Evolutionary conservation across 164 flowering plant species (phyloP).

Genomic region (Stephania yunnanensis): DNA sequence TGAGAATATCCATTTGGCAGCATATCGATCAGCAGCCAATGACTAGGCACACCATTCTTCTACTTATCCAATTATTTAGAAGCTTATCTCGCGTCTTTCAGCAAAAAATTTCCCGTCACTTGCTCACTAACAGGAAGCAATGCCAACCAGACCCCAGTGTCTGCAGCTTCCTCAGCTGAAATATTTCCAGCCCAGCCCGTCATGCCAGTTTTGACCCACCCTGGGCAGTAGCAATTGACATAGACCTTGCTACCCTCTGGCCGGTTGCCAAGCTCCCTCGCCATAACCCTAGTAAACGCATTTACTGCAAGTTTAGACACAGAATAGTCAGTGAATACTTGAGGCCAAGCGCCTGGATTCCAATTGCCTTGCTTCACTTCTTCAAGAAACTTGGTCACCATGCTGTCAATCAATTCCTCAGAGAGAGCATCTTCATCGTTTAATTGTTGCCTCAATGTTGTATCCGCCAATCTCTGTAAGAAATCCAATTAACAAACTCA

Average conservation of each 20-base stretch:
- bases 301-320: constrained; percentile 86
- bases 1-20: background rate
- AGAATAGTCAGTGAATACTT: constrained; percentile 75
- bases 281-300: constrained; percentile 70
- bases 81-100: constrained; percentile 80
- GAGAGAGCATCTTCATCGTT: constrained; percentile 46
- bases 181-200: constrained; percentile 86
- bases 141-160: constrained; percentile 93
- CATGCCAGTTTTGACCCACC: constrained; percentile 96
- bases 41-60: background rate
- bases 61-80: constrained; percentile 23
- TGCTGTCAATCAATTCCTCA: constrained; percentile 68
- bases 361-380: constrained; percentile 76
- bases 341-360: constrained; percentile 82
- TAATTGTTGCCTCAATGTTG: constrained; percentile 48
- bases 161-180: constrained; percentile 77
- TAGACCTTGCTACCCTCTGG: constrained; percentile 65
- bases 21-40: background rate
- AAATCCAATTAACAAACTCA: background rate
- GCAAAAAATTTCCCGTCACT: constrained; percentile 76
- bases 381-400: constrained; percentile 48
- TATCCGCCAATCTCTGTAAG: constrained; percentile 60
- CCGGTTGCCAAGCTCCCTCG: constrained; percentile 40
- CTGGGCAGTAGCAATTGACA: constrained; percentile 88
- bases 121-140: constrained; percentile 56